phyloP scores from a whole-genome alignment of 768 basidiomycete genomes.

The Stropharia rugosoannulata region DNA sequence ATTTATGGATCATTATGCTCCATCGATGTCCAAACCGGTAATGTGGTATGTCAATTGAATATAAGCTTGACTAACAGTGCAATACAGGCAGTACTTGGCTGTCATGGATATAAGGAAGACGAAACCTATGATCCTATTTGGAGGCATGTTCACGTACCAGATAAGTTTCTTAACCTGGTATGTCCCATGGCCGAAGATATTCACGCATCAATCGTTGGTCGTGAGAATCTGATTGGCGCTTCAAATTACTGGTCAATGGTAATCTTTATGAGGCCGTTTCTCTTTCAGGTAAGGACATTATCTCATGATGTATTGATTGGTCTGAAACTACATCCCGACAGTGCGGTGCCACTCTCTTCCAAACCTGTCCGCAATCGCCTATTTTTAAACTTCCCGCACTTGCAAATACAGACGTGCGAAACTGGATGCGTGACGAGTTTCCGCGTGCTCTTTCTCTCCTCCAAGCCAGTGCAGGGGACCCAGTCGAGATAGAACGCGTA shows the following conservation, averaged over 20 bases:
- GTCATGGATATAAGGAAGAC: conserved; percentile 21
- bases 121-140: conserved; percentile 24
- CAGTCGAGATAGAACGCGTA: conserved; percentile 16
- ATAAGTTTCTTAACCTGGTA: conserved; percentile 19
- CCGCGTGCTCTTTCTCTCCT: conserved; percentile 18
- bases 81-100: conserved; percentile 26
- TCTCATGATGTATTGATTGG: neutral
- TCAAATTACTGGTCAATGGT: conserved; percentile 26
- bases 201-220: conserved; percentile 22
- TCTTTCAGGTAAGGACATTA: conserved; percentile 21
- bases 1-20: no score
- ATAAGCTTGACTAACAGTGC: no score
- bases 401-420: conserved; percentile 17
- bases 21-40: no score
- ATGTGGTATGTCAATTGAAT: no score
- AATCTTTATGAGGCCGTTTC: conserved; percentile 14
- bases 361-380: conserved; percentile 9
- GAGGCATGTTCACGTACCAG: conserved; percentile 22
- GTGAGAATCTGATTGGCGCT: conserved; percentile 18
- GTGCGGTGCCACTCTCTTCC: no score
- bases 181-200: conserved; percentile 32
- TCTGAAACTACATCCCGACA: no score
- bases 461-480: conserved; percentile 14
- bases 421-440: conserved; percentile 25
- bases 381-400: conserved; percentile 27